These are phyloP conservation scores for Bryum argenteum DNA, from an alignment of 225 moss, liverwort and hornwort genomes.

Conservation along the genomic window DNA sequence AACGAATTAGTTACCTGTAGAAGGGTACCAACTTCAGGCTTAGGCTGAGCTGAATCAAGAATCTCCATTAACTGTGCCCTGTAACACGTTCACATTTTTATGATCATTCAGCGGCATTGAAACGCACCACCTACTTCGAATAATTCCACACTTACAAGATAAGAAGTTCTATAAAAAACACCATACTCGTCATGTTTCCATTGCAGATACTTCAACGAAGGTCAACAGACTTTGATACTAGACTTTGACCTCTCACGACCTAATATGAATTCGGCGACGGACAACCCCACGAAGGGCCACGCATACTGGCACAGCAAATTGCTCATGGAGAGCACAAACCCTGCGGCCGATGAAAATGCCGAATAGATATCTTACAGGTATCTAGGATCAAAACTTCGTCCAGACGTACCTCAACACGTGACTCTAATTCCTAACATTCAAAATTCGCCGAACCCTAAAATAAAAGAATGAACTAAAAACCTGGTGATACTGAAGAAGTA, in stretches of 20 bases:
- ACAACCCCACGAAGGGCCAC: constrained; percentile 84
- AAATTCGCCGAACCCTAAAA: constrained; percentile 19
- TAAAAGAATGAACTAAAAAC: constrained; percentile 9
- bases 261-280: no score
- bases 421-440: background rate
- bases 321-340: constrained; percentile 70
- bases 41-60: constrained; percentile 91
- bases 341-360: constrained; percentile 71
- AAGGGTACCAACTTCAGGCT: constrained; percentile 95
- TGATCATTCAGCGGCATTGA: constrained; percentile 3
- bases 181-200: background rate
- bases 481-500: constrained; percentile 14
- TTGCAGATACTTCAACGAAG: constrained; percentile 3
- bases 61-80: constrained; percentile 99
- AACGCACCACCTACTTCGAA: background rate
- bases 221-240: constrained; percentile 8
- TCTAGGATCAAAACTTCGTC: background rate
- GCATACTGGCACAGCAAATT: constrained; percentile 81
- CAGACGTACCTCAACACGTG: background rate
- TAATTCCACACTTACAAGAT: background rate
- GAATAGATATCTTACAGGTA: no score
- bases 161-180: constrained; percentile 21
- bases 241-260: no score
- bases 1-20: constrained; percentile 83
- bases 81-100: constrained; percentile 22